These are phyloP conservation scores for Blastobotrys americana DNA, from an alignment of 805 yeast genomes.

Conservation along the genomic window DNA sequence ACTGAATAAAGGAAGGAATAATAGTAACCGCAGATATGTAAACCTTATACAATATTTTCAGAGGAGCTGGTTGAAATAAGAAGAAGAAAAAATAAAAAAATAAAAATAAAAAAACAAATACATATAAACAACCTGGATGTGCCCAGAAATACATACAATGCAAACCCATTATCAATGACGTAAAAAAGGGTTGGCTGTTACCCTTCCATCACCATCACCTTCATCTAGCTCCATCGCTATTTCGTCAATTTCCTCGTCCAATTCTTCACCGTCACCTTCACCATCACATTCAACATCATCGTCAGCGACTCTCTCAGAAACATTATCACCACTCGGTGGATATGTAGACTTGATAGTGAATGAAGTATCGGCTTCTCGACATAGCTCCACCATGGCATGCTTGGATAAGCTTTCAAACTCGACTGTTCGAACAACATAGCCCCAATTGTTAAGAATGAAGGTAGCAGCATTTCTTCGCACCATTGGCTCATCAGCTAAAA, in stretches of 20 bases:
- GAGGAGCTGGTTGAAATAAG: not conserved
- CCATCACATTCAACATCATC: constrained; percentile 1
- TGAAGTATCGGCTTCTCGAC: constrained; percentile 20
- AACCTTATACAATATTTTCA: not conserved
- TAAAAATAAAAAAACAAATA: constrained; percentile 1
- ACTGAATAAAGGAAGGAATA: no score
- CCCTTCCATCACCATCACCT: not conserved
- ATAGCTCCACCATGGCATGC: constrained; percentile 18
- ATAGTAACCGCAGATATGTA: no score
- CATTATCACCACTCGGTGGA: not conserved
- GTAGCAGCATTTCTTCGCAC: constrained; percentile 19
- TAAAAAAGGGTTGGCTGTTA: not conserved
- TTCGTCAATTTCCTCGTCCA: constrained; percentile 5
- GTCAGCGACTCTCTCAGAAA: not conserved
- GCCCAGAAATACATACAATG: not conserved
- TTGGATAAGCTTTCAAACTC: constrained; percentile 17
- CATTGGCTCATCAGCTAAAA: constrained; percentile 19
- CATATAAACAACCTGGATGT: not conserved
- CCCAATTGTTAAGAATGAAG: constrained; percentile 25
- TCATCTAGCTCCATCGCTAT: not conserved
- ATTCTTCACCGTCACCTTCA: not conserved
- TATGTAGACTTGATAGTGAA: not conserved
- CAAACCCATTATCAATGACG: not conserved
- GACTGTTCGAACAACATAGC: constrained; percentile 22
- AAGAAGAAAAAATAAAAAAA: constrained; percentile 2